phyloP scores from a whole-genome alignment of 176 grass and related monocot species.

The Oryza officinalis region DNA sequence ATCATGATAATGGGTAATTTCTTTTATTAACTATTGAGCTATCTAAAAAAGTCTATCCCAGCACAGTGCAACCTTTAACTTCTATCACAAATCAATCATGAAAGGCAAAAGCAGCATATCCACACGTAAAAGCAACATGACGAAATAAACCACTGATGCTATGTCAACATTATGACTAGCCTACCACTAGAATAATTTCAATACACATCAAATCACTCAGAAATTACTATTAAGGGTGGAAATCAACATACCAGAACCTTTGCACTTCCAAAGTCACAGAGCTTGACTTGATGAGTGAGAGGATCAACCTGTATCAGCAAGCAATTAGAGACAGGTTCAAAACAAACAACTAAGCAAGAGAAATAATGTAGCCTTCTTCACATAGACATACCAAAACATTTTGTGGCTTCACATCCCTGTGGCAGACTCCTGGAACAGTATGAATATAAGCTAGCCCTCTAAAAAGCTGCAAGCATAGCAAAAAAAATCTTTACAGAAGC shows the following conservation, averaged over 20 bases:
- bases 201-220: not conserved
- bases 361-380: slow-evolving; percentile 8
- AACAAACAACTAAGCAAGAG: slow-evolving; percentile 26
- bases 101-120: not conserved
- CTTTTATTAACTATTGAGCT: not conserved
- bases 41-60: not conserved
- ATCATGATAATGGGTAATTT: not conserved
- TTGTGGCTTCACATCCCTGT: slow-evolving; percentile 98
- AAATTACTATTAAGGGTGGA: not conserved
- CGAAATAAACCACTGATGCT: not conserved
- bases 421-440: slow-evolving; percentile 87
- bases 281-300: slow-evolving; percentile 97
- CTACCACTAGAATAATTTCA: slow-evolving; percentile 12
- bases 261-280: slow-evolving; percentile 99
- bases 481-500: not conserved
- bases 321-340: slow-evolving; percentile 30
- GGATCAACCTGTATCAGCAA: slow-evolving; percentile 77
- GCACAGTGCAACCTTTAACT: not conserved
- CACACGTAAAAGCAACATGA: not conserved
- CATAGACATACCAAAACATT: slow-evolving; percentile 80
- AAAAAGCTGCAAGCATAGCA: slow-evolving; percentile 70
- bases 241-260: slow-evolving; percentile 87
- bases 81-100: not conserved
- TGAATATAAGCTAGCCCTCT: slow-evolving; percentile 98
- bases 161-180: slow-evolving; percentile 9